phyloP scores from a whole-genome alignment of 768 basidiomycete genomes.

The Termitomyces eurrhizus region DNA sequence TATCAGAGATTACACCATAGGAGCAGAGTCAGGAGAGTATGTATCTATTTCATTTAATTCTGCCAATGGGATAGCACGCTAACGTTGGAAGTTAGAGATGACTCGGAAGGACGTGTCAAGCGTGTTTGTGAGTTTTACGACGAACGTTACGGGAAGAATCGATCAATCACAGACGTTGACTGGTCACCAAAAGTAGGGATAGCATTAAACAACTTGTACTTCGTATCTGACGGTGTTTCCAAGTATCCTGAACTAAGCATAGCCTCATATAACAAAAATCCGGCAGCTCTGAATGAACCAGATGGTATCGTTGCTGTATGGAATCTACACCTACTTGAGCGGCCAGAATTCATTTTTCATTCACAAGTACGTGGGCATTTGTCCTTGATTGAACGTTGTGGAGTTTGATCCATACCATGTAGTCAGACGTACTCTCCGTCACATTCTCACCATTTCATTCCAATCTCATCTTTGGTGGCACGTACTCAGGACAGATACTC shows the following conservation, averaged over 20 bases:
- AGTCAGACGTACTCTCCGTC: conserved; percentile 98
- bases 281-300: conserved; percentile 89
- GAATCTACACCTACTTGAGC: conserved; percentile 93
- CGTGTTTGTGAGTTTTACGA: conserved; percentile 94
- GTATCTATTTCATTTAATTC: conserved; percentile 23
- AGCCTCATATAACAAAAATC: conserved; percentile 97
- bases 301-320: conserved; percentile 97
- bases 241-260: conserved; percentile 95
- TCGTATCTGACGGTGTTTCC: neutral
- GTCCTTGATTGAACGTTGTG: neutral
- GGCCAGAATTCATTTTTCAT: conserved; percentile 98
- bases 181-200: conserved; percentile 90
- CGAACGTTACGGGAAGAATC: conserved; percentile 85
- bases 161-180: conserved; percentile 94
- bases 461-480: conserved; percentile 95
- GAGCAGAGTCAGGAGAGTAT: conserved; percentile 78
- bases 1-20: conserved; percentile 93
- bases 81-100: conserved; percentile 52
- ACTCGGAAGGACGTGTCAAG: conserved; percentile 88
- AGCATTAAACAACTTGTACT: neutral
- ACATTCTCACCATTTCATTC: conserved; percentile 98
- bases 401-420: conserved; percentile 11
- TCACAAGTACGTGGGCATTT: conserved; percentile 68
- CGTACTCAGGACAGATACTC: conserved; percentile 98
- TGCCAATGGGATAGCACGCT: neutral